These are phyloP conservation scores for Tetracladium setigerum DNA, from an alignment of 495 filamentous ascomycete species.

Conservation along the genomic window DNA sequence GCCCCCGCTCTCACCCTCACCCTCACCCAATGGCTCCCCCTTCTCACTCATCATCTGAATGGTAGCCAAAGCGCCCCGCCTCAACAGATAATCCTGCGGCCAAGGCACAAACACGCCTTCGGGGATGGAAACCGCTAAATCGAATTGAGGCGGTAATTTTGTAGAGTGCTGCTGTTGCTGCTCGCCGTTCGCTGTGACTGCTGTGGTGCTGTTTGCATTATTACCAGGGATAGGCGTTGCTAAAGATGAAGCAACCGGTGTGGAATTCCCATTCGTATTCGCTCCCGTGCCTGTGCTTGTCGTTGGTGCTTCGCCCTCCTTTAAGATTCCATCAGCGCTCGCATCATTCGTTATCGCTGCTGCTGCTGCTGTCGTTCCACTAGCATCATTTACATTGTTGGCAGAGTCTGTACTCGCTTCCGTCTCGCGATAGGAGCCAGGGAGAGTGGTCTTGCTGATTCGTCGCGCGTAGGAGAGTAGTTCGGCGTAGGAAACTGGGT, in stretches of 20 bases:
- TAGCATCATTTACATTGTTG: conserved; percentile 18
- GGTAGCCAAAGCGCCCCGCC: conserved; percentile 51
- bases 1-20: conserved; percentile 37
- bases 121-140: conserved; percentile 16
- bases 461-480: conserved; percentile 65
- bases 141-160: conserved; percentile 7
- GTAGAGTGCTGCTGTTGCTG: conserved; percentile 4
- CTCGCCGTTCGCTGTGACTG: conserved; percentile 7
- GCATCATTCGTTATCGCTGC: conserved; percentile 7
- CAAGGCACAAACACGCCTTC: conserved; percentile 53
- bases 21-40: conserved; percentile 36
- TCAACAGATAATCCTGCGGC: conserved; percentile 57
- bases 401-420: conserved; percentile 17
- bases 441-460: conserved; percentile 65
- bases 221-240: conserved; percentile 1
- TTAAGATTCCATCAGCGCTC: conserved; percentile 10
- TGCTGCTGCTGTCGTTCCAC: too few relatives aligned
- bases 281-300: background rate
- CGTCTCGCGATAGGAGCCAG: conserved; percentile 40
- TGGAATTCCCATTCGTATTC: conserved; percentile 13
- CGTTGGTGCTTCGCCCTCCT: conserved; percentile 1
- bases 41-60: conserved; percentile 46
- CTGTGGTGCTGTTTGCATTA: background rate
- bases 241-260: conserved; percentile 1
- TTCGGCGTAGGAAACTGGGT: conserved; percentile 51